phyloP scores from a whole-genome alignment of 345 rosid species.

The Rhizophora mangle region DNA sequence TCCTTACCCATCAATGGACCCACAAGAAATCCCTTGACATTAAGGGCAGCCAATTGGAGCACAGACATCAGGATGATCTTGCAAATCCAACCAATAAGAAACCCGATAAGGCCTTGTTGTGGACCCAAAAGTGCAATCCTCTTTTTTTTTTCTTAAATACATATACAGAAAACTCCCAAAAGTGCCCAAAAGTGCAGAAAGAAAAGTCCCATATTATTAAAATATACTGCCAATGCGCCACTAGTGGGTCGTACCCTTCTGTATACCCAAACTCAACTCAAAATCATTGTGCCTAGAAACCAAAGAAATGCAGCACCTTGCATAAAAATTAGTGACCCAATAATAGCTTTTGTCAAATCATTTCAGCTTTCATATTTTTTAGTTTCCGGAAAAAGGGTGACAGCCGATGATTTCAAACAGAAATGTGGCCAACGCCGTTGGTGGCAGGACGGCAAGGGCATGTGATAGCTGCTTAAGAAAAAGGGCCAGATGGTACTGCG shows the following conservation, averaged over 20 bases:
- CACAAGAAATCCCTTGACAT: conserved; percentile 54
- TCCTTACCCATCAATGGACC: conserved; percentile 9
- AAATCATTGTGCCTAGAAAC: not conserved
- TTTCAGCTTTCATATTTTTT: not conserved
- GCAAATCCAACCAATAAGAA: conserved; percentile 46
- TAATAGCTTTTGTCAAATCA: not conserved
- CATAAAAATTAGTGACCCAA: not conserved
- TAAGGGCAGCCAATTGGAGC: conserved; percentile 48
- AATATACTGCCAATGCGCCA: conserved; percentile 13
- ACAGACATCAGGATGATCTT: conserved; percentile 42
- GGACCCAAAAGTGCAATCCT: conserved; percentile 39
- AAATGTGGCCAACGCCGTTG: conserved; percentile 56
- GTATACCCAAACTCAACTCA: not conserved
- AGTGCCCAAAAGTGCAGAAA: conserved; percentile 28
- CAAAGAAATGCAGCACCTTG: not conserved
- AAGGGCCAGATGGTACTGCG: conserved; percentile 91
- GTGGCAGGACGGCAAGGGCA: conserved; percentile 81
- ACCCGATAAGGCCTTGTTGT: conserved; percentile 60
- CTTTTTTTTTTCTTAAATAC: not conserved
- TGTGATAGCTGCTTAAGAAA: conserved; percentile 77
- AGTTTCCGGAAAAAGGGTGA: not conserved
- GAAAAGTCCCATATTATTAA: conserved; percentile 19
- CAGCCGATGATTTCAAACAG: conserved; percentile 39
- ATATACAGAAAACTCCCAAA: not conserved
- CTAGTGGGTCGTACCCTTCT: conserved; percentile 26